These are phyloP conservation scores for Dipsacomyces acuminosporus DNA, from an alignment of 371 early-diverging fungal genomes.

Conservation along the genomic window DNA sequence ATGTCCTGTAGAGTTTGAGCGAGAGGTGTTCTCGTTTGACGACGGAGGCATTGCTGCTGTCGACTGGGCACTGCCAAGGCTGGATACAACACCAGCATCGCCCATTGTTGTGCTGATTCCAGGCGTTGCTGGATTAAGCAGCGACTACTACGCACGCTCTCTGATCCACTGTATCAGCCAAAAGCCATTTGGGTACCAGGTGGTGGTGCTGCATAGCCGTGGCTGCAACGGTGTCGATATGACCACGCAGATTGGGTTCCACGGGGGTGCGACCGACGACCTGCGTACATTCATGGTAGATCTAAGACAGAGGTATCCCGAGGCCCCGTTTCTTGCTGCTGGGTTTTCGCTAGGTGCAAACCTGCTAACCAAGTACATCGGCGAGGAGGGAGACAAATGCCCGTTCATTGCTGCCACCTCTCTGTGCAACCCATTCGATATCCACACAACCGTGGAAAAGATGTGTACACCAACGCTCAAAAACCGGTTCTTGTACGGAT, in stretches of 20 bases:
- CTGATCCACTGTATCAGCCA: slow-evolving; percentile 17
- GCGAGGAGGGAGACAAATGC: slow-evolving; percentile 74
- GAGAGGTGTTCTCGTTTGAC: slow-evolving; percentile 38
- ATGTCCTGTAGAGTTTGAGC: slow-evolving; percentile 31
- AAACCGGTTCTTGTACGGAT: slow-evolving; percentile 62
- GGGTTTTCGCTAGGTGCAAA: slow-evolving; percentile 94
- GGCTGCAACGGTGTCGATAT: slow-evolving; percentile 58
- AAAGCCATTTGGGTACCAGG: slow-evolving; percentile 18
- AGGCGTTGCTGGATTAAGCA: slow-evolving; percentile 36
- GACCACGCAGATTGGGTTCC: slow-evolving; percentile 67
- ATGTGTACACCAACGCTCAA: slow-evolving; percentile 50
- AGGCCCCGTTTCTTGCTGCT: slow-evolving; percentile 65
- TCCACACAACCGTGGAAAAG: slow-evolving; percentile 29
- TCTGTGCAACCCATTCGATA: slow-evolving; percentile 83
- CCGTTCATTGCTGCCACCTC: slow-evolving; percentile 72
- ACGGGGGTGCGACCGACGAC: slow-evolving; percentile 82
- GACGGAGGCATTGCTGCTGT: slow-evolving; percentile 37
- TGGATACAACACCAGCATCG: slow-evolving; percentile 2
- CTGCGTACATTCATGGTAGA: slow-evolving; percentile 58
- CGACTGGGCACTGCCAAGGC: slow-evolving; percentile 35
- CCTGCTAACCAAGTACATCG: slow-evolving; percentile 85
- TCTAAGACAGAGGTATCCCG: slow-evolving; percentile 53
- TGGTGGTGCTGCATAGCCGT: slow-evolving; percentile 42
- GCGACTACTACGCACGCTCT: slow-evolving; percentile 42
- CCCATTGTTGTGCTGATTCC: slow-evolving; percentile 34